Conservation (phyloP, 2,329 filamentous ascomycete species). For the Botrytis hyacinthi region DNA sequence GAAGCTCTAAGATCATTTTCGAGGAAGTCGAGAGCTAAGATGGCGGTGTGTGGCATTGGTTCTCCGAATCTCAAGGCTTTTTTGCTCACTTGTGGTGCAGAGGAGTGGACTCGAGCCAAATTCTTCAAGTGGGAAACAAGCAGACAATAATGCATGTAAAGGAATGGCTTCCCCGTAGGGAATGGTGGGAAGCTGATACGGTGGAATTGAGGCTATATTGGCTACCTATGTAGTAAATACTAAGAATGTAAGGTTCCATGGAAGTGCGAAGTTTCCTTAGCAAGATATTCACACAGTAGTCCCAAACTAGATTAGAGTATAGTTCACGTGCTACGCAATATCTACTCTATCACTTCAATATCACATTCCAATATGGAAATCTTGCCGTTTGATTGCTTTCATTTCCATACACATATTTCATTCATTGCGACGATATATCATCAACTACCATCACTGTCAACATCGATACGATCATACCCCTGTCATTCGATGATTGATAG, state of each 20-base stretch:
- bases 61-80: too few relatives aligned
- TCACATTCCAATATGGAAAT: background rate
- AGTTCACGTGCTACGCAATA: background rate
- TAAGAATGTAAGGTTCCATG: too few relatives aligned
- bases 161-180: too few relatives aligned
- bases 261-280: background rate
- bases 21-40: background rate
- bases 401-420: background rate
- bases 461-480: background rate
- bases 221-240: too few relatives aligned
- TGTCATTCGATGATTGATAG: background rate
- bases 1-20: constrained; percentile 42
- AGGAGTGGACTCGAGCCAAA: too few relatives aligned
- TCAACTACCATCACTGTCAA: background rate
- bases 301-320: background rate
- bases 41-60: too few relatives aligned
- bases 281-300: background rate
- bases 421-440: background rate
- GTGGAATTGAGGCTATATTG: too few relatives aligned
- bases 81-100: too few relatives aligned
- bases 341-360: background rate
- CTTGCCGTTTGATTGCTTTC: background rate
- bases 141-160: too few relatives aligned
- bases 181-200: too few relatives aligned
- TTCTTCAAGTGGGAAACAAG: too few relatives aligned